Conservation (phyloP, 225 moss, liverwort and hornwort genomes). For the Marchantia paleacea region DNA sequence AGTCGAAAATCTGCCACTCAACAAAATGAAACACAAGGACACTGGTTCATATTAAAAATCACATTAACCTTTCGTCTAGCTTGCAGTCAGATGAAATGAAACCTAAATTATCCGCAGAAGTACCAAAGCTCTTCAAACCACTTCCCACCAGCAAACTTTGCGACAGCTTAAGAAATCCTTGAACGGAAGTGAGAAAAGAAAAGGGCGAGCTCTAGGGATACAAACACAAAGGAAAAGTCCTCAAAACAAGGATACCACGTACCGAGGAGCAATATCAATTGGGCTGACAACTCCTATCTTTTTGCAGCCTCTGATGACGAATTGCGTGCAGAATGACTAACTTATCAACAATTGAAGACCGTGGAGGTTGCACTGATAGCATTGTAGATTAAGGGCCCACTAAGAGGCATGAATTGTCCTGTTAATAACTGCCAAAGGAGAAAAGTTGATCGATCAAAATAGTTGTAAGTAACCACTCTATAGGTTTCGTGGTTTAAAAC, state of each 20-base stretch:
- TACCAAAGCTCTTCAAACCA: not conserved
- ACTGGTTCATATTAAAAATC: not conserved
- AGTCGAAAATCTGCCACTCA: slow-evolving; percentile 1
- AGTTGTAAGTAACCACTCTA: not conserved
- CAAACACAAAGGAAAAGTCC: not conserved
- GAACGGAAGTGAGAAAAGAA: not conserved
- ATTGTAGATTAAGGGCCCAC: slow-evolving; percentile 87
- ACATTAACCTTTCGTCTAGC: not conserved
- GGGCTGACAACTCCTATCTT: not conserved
- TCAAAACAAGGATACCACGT: not conserved
- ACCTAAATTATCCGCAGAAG: not conserved
- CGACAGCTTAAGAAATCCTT: not conserved
- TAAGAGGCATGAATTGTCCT: slow-evolving; percentile 81
- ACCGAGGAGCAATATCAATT: not conserved
- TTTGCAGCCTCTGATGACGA: slow-evolving; percentile 1
- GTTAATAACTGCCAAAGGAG: slow-evolving; percentile 74
- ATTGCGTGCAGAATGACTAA: not conserved
- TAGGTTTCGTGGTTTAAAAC: not conserved
- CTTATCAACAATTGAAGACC: slow-evolving; percentile 60
- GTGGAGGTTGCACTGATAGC: slow-evolving; percentile 84
- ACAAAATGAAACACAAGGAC: not conserved
- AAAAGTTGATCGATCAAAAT: not conserved
- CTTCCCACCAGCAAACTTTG: not conserved
- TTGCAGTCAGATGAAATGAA: not conserved
- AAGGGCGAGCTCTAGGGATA: not conserved